Evolutionary conservation across 495 filamentous ascomycete genomes (phyloP), one percentile per base, ranked within the genome.

Genomic region (Hypomontagnella monticulosa): DNA sequence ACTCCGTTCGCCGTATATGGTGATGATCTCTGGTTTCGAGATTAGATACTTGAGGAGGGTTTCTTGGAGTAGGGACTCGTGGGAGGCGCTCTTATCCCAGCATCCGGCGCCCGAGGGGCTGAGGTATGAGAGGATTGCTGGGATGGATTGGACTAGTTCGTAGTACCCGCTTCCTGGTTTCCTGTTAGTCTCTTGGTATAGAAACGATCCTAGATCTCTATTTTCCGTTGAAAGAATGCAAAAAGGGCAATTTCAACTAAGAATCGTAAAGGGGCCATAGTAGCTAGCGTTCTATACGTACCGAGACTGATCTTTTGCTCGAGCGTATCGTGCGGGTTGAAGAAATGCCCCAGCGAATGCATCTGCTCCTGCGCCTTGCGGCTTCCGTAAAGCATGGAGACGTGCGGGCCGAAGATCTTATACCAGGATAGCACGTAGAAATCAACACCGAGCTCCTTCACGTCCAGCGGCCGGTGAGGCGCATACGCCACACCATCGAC

Each of bases 341-440:
- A 92, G 73, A 80, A 90, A 73, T 91, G 89, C 4, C 83, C 87
- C 3, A 91, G 75, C 0, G 83, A 81, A 16, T 63, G 67, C 55
- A 91, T 76, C 32, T 78, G 69, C 36, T 78, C 66, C 53, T 84
- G 82, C 3, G 85, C 82, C 0, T 47, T 44, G 2, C 74, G 70
- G 38, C 81, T 80, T 38, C 84, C 88, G 71, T 91, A 93, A 4
- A 93, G 80, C 61, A 87, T 79, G 0, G 89, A 80, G 14, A 91
- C 77, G 62, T 92, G 90, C 3, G 90, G 90, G 0, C 88, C 89
- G 72, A 87, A 92, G 18, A 90, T 87, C 73, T 92, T 91, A 75
- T 91, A 91, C 85, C 90, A 93, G 2, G 81, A 86, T 64, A 91
- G 88, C n/a, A 84, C 79, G 70, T 92, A 93, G 69, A 91, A 84